Evolutionary conservation across 2,329 filamentous ascomycete species (phyloP), one percentile per base, ranked within the genome.

Genomic region (Cordyceps cicadae): DNA sequence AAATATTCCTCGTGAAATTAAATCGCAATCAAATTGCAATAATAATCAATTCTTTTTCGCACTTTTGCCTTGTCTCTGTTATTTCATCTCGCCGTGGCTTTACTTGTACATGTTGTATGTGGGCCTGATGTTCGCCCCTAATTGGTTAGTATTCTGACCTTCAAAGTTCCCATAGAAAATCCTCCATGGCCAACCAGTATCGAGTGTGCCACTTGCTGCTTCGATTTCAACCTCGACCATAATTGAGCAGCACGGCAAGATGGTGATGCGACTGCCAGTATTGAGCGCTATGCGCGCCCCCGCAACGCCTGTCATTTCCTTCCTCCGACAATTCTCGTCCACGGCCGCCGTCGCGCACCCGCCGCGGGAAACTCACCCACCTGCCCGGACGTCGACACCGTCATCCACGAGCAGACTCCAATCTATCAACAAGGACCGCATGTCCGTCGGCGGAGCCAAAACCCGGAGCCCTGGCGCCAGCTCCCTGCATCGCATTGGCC

Each of bases 211-310:
- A 29, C 50, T 60, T n/a, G 32, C 54, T 37, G 3, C 48, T 24
- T 29, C 34, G 14, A 43, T 29, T 54, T 19, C 34, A 48, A 51
- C 11, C 45, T 21, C 55, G 15, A 51, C 55, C 51, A 64, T 32
- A 24, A 60, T 48, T n/a, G 62, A 60, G 55, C 57, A 29, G 61
- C 64, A 64, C 41, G 46, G 39, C 59, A 70, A 65, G 58, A 80
- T 80, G 77, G 72, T 75, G 60, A 74, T 74, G 19, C 69, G 75
- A 66, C 69, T 78, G 67, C 68, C 73, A 21, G 43, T 61, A 3
- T 52, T 63, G 24, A 64, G 67, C 54, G 64, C 64, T 52, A 43
- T 67, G 11, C 66, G 67, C 65, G 63, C 67, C 17, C 48, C 64
- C 37, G 64, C 41, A 14, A 54, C 60, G 57, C 64, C n/a, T 49